Evolutionary conservation across 176 grass and related monocot species (phyloP), one percentile per base, ranked within the genome.

Genomic region (Cenchrus purpureus): DNA sequence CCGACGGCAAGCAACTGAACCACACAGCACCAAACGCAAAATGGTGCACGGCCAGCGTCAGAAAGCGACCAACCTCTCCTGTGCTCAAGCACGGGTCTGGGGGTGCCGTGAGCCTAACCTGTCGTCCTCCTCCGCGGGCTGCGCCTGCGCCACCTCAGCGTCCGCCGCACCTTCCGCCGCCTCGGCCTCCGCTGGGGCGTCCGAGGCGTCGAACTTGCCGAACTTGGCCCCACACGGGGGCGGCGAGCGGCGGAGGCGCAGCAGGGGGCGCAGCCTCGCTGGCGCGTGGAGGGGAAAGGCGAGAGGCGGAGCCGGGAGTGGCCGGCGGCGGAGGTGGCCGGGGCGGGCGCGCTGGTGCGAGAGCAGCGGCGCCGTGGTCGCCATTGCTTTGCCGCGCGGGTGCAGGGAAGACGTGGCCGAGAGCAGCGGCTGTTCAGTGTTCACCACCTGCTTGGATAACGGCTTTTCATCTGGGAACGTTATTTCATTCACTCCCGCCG

Each of bases 151-250:
- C 11, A 28, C 63, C 44, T 54, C 57, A 17, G 55, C 61, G 9
- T 32, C 89, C 9, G 20, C 34, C 0, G 64, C 29, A 32, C 25
- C 25, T 25, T 25, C 25, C 25, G 25, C 31, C 12, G 14, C 56
- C 16, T 14, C 66, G 40, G 87, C 40, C 65, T 61, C 84, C 3
- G 50, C 16, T 11, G 92, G 67, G 43, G 71, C 75, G 59, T 91
- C 94, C 10, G 88, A 67, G 22, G 82, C 87, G 69, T 98, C 93
- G 78, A 95, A 98, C 88, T 94, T 95, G 50, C 88, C 87, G 48
- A 98, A 95, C 91, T 95, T 98, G 42, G 91, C 87, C 6, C 74
- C 78, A 16, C 89, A 55, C 4, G 80, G 73, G 6, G 76, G 12
- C 25, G 54, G 78, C 12, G 58, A 43, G 8, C 80, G 56, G 85